Conservation (phyloP, 805 yeast genomes). For the Candida morakotiae region DNA sequence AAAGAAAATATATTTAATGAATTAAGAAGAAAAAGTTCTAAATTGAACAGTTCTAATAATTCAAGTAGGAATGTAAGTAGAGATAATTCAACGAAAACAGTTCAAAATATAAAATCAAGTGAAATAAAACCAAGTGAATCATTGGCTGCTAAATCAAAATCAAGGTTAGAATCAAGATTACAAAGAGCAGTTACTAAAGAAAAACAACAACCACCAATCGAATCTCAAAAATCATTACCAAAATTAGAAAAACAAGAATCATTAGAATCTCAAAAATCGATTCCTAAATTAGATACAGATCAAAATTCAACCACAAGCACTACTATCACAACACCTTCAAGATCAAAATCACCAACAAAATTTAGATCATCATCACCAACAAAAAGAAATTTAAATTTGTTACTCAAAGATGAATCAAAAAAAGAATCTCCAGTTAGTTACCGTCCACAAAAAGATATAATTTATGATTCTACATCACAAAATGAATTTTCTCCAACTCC, state of each 20-base stretch:
- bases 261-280: too few relatives aligned
- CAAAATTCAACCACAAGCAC: constrained; percentile 1
- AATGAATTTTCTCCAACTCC: constrained; percentile 19
- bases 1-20: constrained; percentile 64
- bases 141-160: constrained; percentile 18
- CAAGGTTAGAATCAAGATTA: constrained; percentile 23
- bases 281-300: too few relatives aligned
- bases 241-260: neutral
- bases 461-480: constrained; percentile 11
- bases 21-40: constrained; percentile 39
- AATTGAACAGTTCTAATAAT: neutral
- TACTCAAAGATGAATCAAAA: constrained; percentile 8
- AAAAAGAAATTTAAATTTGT: constrained; percentile 26
- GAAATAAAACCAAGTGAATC: constrained; percentile 1
- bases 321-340: constrained; percentile 8
- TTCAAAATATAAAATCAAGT: neutral
- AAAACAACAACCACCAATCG: neutral
- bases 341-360: constrained; percentile 8
- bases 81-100: constrained; percentile 6
- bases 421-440: constrained; percentile 1
- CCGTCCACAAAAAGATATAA: constrained; percentile 20
- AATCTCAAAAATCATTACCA: too few relatives aligned
- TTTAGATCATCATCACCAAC: constrained; percentile 38
- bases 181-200: constrained; percentile 19
- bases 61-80: neutral